Conservation (phyloP, 106 monocot genomes). For the Apostasia ramifera region DNA sequence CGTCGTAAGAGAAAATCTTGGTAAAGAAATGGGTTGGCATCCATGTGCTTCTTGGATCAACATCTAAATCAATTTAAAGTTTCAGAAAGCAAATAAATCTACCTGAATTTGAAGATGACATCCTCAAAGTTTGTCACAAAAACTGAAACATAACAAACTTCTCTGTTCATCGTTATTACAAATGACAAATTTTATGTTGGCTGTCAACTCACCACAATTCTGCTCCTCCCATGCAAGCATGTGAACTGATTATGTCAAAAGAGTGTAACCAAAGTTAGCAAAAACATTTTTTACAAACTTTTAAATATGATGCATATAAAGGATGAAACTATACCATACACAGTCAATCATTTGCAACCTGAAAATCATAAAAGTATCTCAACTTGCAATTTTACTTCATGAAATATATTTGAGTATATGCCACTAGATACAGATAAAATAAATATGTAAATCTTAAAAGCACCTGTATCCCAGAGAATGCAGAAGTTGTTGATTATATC, state of each 20-base stretch:
- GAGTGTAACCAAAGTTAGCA: neutral
- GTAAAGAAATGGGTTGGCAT: slow-evolving; percentile 9
- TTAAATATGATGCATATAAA: neutral
- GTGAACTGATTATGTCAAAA: neutral
- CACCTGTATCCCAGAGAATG: no score
- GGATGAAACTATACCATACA: no score
- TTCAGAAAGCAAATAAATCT: slow-evolving; percentile 10
- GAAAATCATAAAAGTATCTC: no score
- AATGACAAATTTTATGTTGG: neutral
- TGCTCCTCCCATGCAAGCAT: neutral
- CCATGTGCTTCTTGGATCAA: neutral
- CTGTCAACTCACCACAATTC: neutral
- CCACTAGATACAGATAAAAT: no score
- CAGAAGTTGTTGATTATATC: no score
- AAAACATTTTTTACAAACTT: neutral
- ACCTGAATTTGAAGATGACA: slow-evolving; percentile 13
- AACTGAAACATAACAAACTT: no score
- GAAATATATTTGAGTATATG: no score
- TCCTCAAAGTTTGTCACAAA: slow-evolving; percentile 11
- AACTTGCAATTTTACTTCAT: no score
- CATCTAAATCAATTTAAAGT: neutral
- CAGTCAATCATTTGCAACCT: no score
- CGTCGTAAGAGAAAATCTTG: neutral
- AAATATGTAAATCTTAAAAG: no score
- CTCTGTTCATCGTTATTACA: neutral